A percentile compares a stretch with the other conserved stretches of the same genome.
Conservation (phyloP, 108 stramenopile species). For the Stephanodiscus triporus region DNA sequence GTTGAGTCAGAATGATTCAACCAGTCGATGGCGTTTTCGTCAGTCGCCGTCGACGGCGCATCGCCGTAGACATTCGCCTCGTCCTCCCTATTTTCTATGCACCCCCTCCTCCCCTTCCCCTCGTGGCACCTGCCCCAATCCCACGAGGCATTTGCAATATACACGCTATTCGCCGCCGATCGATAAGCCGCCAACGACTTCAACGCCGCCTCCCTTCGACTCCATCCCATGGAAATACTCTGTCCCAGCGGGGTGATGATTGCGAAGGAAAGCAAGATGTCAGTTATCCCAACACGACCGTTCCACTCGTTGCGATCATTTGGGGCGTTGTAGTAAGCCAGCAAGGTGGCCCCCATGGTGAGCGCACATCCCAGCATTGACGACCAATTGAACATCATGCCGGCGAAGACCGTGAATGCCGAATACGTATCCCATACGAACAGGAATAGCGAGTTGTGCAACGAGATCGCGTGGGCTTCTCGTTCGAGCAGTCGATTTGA, state of each 20-base stretch:
- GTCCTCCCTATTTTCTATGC: conserved; percentile 34
- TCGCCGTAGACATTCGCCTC: neutral
- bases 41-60: neutral
- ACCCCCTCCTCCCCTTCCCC: conserved; percentile 43
- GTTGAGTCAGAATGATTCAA: conserved; percentile 56
- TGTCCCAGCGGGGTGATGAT: conserved; percentile 46
- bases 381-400: conserved; percentile 54
- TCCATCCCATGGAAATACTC: conserved; percentile 59
- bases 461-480: conserved; percentile 14
- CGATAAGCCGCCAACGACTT: conserved; percentile 45
- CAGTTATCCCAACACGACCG: conserved; percentile 30
- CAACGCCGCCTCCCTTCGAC: conserved; percentile 56
- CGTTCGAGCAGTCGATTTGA: conserved; percentile 1
- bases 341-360: conserved; percentile 56
- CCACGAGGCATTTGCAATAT: conserved; percentile 59
- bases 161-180: conserved; percentile 45
- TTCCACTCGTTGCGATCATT: conserved; percentile 29
- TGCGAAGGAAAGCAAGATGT: conserved; percentile 49
- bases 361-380: conserved; percentile 52
- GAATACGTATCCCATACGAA: conserved; percentile 42
- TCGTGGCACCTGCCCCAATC: conserved; percentile 52
- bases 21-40: conserved; percentile 40
- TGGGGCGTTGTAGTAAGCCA: conserved; percentile 19
- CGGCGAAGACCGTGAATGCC: conserved; percentile 47
- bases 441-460: conserved; percentile 8